A percentile compares a stretch with the other conserved stretches of the same genome.
Evolutionary conservation across 768 basidiomycete genomes (phyloP).

Genomic region (Pisolithus sp.): DNA sequence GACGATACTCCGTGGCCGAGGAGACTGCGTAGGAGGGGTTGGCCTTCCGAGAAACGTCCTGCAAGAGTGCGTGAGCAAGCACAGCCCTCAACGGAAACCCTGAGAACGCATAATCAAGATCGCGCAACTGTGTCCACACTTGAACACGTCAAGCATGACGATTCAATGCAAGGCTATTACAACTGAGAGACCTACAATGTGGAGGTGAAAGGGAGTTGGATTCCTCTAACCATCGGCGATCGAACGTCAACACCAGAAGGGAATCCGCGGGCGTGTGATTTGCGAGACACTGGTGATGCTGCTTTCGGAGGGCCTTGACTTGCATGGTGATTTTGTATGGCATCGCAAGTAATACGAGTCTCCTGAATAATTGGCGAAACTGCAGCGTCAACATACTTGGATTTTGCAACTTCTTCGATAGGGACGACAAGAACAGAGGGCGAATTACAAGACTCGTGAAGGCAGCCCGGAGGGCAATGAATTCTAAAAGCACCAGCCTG

Average conservation of each 20-base stretch:
- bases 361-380: slow-evolving; percentile 21
- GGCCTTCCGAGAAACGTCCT: slow-evolving; percentile 23
- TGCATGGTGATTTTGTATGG: background rate
- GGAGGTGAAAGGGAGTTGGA: slow-evolving; percentile 15
- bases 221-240: slow-evolving; percentile 21
- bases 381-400: slow-evolving; percentile 21
- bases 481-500: slow-evolving; percentile 10
- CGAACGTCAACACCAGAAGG: slow-evolving; percentile 20
- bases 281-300: slow-evolving; percentile 5
- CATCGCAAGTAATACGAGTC: background rate
- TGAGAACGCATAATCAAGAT: slow-evolving; percentile 10
- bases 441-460: slow-evolving; percentile 11
- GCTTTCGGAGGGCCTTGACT: background rate
- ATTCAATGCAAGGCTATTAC: slow-evolving; percentile 5
- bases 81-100: slow-evolving; percentile 9
- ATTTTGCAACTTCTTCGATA: background rate
- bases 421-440: background rate
- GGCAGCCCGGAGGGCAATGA: slow-evolving; percentile 15
- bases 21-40: slow-evolving; percentile 12
- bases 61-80: slow-evolving; percentile 15
- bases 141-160: slow-evolving; percentile 8
- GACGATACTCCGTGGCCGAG: slow-evolving; percentile 3
- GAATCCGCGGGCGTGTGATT: slow-evolving; percentile 5
- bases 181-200: slow-evolving; percentile 15
- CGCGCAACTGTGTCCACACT: background rate